A percentile compares a stretch with the other conserved stretches of the same genome.
phyloP scores from a whole-genome alignment of 306 rosid species.

The Pueraria montana region DNA sequence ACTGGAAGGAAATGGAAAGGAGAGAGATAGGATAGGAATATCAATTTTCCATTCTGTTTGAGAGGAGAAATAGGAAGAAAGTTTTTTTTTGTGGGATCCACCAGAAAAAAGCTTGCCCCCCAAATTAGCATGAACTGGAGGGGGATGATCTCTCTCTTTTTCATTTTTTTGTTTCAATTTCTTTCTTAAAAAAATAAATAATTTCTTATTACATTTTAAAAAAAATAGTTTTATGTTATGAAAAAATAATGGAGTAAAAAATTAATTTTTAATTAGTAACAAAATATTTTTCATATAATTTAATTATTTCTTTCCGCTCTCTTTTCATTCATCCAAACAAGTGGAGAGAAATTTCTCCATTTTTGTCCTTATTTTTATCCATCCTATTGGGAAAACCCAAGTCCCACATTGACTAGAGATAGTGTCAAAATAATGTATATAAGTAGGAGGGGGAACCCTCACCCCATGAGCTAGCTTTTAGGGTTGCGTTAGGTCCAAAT shows the following conservation, averaged over 20 bases:
- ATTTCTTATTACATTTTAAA: no score
- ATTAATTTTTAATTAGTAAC: neutral
- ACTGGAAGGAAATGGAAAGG: neutral
- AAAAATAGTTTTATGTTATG: no score
- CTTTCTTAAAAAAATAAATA: neutral
- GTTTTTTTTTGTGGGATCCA: no score
- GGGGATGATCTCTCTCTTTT: neutral
- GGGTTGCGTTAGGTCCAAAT: no score
- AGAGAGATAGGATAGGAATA: neutral
- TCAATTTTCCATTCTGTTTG: neutral
- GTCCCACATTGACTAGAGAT: no score
- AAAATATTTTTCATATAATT: no score
- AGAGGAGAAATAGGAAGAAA: neutral
- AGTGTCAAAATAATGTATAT: no score
- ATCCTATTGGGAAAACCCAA: no score
- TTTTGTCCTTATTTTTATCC: neutral
- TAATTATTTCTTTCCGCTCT: no score
- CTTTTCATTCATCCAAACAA: neutral
- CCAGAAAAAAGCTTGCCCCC: neutral
- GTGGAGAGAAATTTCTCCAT: neutral
- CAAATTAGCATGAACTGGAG: neutral
- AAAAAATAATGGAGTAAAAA: no score
- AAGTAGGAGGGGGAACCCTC: no score
- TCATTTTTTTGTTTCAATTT: neutral
- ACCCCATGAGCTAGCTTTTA: no score